These are phyloP conservation scores for Phytophthora tubulina DNA, from an alignment of 352 stramenopile genomes.

Conservation along the genomic window DNA sequence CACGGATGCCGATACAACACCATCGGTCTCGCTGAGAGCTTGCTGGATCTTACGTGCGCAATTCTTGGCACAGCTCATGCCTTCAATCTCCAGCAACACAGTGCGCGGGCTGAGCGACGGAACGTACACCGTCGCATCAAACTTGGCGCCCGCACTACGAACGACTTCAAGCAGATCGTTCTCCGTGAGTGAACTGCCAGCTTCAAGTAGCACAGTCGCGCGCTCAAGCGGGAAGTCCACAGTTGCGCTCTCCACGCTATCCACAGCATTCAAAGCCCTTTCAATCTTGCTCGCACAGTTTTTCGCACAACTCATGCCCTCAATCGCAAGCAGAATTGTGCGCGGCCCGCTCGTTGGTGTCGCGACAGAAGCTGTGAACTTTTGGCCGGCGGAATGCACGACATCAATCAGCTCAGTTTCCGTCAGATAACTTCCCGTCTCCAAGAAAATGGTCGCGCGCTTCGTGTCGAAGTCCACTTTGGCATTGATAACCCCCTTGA, in stretches of 20 bases:
- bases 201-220: conserved; percentile 65
- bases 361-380: conserved; percentile 69
- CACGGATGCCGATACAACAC: conserved; percentile 76
- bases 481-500: conserved; percentile 75
- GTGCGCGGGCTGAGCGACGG: conserved; percentile 43
- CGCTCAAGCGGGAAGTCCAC: conserved; percentile 80
- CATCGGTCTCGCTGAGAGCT: conserved; percentile 60
- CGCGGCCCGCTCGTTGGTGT: conserved; percentile 52
- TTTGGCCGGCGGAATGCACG: conserved; percentile 61
- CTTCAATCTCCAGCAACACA: conserved; percentile 63
- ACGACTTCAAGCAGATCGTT: conserved; percentile 72
- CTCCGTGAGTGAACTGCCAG: conserved; percentile 58
- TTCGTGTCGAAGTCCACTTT: conserved; percentile 84
- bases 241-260: conserved; percentile 62
- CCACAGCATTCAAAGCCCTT: conserved; percentile 52
- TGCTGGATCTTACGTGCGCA: conserved; percentile 79
- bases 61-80: conserved; percentile 76
- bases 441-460: conserved; percentile 80
- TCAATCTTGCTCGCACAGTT: conserved; percentile 85
- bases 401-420: conserved; percentile 73
- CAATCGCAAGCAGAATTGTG: conserved; percentile 65
- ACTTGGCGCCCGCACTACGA: conserved; percentile 59
- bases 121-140: conserved; percentile 65
- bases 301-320: conserved; percentile 86
- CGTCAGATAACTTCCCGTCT: conserved; percentile 71